Evolutionary conservation across 768 basidiomycete species (phyloP).

Genomic region (Auriscalpium microsporum): DNA sequence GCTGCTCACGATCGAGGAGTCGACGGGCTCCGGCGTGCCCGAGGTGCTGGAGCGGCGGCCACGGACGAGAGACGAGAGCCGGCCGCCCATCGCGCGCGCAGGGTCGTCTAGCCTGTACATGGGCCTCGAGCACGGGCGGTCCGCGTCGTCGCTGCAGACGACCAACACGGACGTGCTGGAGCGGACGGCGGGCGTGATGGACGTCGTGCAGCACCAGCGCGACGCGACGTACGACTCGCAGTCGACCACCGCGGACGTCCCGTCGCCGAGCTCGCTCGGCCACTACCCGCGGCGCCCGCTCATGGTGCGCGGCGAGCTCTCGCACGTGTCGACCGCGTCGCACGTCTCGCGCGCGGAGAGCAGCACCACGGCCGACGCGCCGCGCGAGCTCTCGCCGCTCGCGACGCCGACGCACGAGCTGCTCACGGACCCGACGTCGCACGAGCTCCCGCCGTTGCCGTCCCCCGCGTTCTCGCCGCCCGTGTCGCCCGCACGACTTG

Average conservation of each 20-base stretch:
- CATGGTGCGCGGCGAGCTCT: slow-evolving; percentile 3
- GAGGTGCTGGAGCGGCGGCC: slow-evolving; percentile 7
- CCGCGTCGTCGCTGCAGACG: slow-evolving; percentile 46
- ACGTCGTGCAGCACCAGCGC: slow-evolving; percentile 59
- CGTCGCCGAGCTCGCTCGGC: neutral
- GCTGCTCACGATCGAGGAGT: slow-evolving; percentile 52
- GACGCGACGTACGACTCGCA: slow-evolving; percentile 13
- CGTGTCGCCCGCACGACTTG: too few relatives aligned
- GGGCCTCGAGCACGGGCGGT: slow-evolving; percentile 23
- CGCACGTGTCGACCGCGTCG: slow-evolving; percentile 1
- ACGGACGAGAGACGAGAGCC: slow-evolving; percentile 3
- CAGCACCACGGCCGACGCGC: neutral
- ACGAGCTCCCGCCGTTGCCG: neutral
- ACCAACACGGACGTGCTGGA: slow-evolving; percentile 66
- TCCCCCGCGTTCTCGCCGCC: neutral
- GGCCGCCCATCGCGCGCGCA: slow-evolving; percentile 3
- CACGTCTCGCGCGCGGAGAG: neutral
- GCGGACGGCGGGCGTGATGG: slow-evolving; percentile 54
- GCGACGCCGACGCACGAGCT: neutral
- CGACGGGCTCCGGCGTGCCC: slow-evolving; percentile 25
- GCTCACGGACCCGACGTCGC: neutral
- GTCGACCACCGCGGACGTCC: neutral
- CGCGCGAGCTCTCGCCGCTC: neutral
- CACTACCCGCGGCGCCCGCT: neutral
- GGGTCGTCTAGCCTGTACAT: slow-evolving; percentile 14